Base-by-base conservation (phyloP, 2,329 filamentous ascomycete genomes). In the Colletotrichum gloeosporioides region DNA sequence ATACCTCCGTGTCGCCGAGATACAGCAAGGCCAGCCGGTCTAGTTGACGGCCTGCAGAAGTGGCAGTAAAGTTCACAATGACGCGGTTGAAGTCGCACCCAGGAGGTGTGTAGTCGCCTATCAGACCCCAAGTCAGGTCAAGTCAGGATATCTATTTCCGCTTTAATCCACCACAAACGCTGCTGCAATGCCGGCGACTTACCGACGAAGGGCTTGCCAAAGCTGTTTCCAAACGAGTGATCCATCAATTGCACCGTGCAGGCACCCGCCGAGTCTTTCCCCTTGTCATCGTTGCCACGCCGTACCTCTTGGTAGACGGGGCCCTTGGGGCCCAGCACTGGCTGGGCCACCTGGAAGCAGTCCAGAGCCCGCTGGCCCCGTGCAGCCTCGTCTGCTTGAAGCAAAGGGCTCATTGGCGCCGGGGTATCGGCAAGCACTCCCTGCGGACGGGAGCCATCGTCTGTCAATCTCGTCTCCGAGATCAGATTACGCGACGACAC, bases 1-100 rank as follows among this genome's bases (percentile, higher is more conserved):
- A 97, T n/a, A 98, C 89, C 82, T 98, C 95, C 12, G 91, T 92
- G 82, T 96, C 94, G 55, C 92, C 92, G 49, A 97, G 87, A 80
- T 93, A 97, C 89, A 97, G 93, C 36, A 93, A 84, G 6, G 92
- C 95, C 10, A 96, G 88, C 53, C 95, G 90, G 82, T 98, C 95
- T 83, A 91, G 96, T 80, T 98, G 95, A 4, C 91, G 89, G 1
- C 95, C 95, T 77, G 88, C 86, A 12, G 93, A 94, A 1, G 91
- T 91, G 16, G 94, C 93, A 1, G 94, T 96, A 79, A 97, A 90
- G 81, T 96, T 95, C 83, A 97, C 91, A 29, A 91, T 89, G 18
- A 96, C 93, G 39, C 92, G 90, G 81, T 95, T 94, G 86, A 96
- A 97, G 18, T 89, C 84, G 83, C 93, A 95, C 31, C 84, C 80